Conservation (phyloP, 495 filamentous ascomycete genomes). For the Halenospora varia region DNA sequence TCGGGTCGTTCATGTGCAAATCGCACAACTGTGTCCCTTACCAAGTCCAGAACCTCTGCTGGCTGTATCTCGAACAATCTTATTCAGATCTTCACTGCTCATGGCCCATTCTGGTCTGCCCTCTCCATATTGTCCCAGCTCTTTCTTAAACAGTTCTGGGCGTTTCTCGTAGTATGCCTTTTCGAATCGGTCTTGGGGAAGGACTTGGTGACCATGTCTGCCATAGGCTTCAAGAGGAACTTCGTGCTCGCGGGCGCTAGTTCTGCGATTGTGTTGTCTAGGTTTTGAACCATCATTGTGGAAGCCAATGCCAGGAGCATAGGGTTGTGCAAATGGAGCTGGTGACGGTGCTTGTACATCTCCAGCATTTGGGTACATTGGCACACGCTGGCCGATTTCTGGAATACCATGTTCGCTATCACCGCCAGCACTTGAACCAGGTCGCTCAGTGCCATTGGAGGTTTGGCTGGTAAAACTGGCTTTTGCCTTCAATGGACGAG, state of each 20-base stretch:
- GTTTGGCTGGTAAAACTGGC: constrained; percentile 55
- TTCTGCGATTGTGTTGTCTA: constrained; percentile 63
- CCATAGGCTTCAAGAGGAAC: constrained; percentile 35
- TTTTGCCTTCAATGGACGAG: constrained; percentile 52
- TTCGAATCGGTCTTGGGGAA: constrained; percentile 69
- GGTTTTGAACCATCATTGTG: constrained; percentile 44
- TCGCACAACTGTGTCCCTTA: constrained; percentile 39
- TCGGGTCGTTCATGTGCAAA: constrained; percentile 25
- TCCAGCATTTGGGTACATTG: constrained; percentile 90
- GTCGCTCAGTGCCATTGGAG: constrained; percentile 39
- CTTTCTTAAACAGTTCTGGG: constrained; percentile 74
- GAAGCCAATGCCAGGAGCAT: constrained; percentile 51
- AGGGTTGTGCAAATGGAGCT: constrained; percentile 53
- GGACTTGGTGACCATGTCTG: constrained; percentile 73
- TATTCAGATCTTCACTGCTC: constrained; percentile 89
- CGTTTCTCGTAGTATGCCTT: constrained; percentile 89
- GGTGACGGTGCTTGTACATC: constrained; percentile 97
- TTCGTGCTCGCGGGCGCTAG: constrained; percentile 40
- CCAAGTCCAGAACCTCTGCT: constrained; percentile 56
- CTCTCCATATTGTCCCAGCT: constrained; percentile 54
- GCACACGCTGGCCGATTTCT: constrained; percentile 83
- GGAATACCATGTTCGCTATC: constrained; percentile 83
- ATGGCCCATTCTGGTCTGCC: constrained; percentile 76
- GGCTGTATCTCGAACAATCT: constrained; percentile 73
- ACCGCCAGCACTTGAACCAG: constrained; percentile 27